These are phyloP conservation scores for Calonectria montana DNA, from an alignment of 2,329 filamentous ascomycete species.

Conservation along the genomic window DNA sequence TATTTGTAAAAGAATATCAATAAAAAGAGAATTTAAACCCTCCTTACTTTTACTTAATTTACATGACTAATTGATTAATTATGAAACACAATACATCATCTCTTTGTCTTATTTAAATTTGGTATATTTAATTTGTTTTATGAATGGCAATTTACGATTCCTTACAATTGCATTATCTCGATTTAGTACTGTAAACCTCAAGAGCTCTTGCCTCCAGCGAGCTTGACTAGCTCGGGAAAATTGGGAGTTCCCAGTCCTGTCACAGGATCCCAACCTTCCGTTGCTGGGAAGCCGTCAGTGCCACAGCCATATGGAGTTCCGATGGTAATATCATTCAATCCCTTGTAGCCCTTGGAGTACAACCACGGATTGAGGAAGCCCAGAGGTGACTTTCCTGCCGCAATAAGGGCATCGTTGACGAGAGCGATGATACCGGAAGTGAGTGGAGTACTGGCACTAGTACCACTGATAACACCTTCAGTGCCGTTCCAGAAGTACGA, in stretches of 20 bases:
- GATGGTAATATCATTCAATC: background rate
- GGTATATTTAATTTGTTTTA: no score
- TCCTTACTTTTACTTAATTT: no score
- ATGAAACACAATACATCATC: no score
- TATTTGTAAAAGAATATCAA: no score
- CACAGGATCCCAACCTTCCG: background rate
- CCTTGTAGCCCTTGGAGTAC: conserved; percentile 1
- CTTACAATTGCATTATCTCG: no score
- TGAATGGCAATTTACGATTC: no score
- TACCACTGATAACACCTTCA: background rate
- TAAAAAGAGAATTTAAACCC: no score
- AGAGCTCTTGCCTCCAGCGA: background rate
- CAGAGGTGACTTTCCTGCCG: background rate
- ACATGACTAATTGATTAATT: no score
- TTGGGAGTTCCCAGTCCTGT: background rate
- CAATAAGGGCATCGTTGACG: background rate
- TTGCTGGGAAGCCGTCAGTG: background rate
- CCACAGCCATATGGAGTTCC: background rate
- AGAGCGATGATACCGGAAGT: background rate
- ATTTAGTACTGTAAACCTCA: no score
- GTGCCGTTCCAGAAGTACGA: background rate
- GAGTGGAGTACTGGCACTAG: background rate
- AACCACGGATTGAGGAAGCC: background rate
- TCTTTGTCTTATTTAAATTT: no score
- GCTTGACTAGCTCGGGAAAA: background rate